These are phyloP conservation scores for Trichoderma asperellum DNA, from an alignment of 2,329 filamentous ascomycete species.

Conservation along the genomic window DNA sequence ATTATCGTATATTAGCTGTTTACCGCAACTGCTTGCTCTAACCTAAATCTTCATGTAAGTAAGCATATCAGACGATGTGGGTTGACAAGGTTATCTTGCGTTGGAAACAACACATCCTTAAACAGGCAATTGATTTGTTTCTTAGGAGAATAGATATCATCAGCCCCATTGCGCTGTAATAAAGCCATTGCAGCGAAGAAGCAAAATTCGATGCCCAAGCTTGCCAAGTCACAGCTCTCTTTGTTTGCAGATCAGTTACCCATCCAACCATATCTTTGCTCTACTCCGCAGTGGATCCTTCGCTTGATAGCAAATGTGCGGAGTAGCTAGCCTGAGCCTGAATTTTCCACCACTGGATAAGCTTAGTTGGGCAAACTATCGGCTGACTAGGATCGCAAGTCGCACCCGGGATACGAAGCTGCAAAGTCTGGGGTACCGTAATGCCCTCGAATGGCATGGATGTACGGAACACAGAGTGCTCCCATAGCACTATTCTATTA, in stretches of 20 bases:
- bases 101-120: neutral
- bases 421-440: conserved; percentile 10
- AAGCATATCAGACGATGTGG: conserved; percentile 9
- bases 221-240: neutral
- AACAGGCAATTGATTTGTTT: neutral
- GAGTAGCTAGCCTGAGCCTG: neutral
- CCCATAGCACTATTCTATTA: neutral
- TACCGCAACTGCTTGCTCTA: conserved; percentile 2
- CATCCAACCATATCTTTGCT: neutral
- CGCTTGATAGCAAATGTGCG: conserved; percentile 10
- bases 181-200: neutral
- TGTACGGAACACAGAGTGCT: neutral
- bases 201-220: neutral
- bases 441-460: neutral
- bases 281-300: conserved; percentile 2
- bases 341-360: conserved; percentile 29
- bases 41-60: neutral
- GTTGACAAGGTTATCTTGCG: neutral
- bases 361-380: conserved; percentile 16
- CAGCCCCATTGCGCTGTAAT: neutral
- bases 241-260: neutral
- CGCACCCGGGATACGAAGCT: conserved; percentile 11
- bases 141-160: neutral
- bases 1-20: neutral
- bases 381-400: conserved; percentile 3